Evolutionary conservation across 75 land plant genomes (phyloP).

Genomic region (Pinus tabuliformis): DNA sequence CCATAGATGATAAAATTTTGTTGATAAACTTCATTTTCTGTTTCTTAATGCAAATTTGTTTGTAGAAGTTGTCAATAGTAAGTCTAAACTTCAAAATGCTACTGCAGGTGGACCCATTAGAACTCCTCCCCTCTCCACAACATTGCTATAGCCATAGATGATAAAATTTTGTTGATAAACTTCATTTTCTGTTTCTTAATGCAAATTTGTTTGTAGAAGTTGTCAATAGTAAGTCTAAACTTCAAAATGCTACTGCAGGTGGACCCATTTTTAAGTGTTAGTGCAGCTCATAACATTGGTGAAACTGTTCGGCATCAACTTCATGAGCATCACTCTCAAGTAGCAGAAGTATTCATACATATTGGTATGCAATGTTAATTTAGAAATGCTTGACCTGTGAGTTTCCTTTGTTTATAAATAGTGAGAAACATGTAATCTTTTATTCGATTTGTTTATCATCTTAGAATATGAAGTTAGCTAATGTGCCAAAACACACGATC

Average conservation of each 20-base stretch:
- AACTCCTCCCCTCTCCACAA: no score
- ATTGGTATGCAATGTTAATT: conserved; percentile 55
- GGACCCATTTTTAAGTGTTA: conserved; percentile 90
- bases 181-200: neutral
- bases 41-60: neutral
- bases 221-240: neutral
- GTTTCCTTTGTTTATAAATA: neutral
- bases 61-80: neutral
- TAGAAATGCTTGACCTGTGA: neutral
- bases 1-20: no score
- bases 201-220: neutral
- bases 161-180: no score
- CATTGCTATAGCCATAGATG: no score
- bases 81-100: neutral
- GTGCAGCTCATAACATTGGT: conserved; percentile 91
- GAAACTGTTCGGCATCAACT: conserved; percentile 75
- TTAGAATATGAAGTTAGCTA: neutral
- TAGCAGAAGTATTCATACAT: conserved; percentile 90
- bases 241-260: conserved; percentile 40
- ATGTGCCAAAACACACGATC: no score
- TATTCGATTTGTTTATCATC: neutral
- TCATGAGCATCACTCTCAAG: conserved; percentile 60
- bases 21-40: neutral
- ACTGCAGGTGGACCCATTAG: conserved; percentile 78
- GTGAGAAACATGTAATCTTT: neutral